Conservation (phyloP, 2,329 filamentous ascomycete genomes). For the Blastomyces emzantsi region DNA sequence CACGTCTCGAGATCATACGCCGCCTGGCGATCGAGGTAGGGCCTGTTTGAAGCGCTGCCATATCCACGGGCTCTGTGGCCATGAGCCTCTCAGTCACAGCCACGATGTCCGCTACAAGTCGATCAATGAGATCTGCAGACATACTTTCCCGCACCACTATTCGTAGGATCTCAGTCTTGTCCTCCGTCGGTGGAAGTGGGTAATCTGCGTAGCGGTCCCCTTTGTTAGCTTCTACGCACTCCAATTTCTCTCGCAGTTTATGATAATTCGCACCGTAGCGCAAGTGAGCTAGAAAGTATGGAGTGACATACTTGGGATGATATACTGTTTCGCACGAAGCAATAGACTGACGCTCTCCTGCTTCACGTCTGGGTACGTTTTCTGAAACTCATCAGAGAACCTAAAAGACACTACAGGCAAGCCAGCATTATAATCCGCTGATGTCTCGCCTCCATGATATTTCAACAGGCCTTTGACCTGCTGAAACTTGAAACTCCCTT, state of each 20-base stretch:
- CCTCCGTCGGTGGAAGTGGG: conserved; percentile 53
- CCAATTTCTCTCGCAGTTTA: neutral
- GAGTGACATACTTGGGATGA: conserved; percentile 50
- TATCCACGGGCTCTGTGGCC: conserved; percentile 43
- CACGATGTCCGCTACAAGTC: conserved; percentile 53
- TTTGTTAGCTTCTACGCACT: neutral
- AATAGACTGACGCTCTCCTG: conserved; percentile 56
- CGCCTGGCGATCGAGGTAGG: conserved; percentile 36
- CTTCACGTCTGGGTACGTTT: conserved; percentile 53
- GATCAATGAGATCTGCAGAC: conserved; percentile 58
- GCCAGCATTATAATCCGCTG: conserved; percentile 54
- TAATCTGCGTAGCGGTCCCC: conserved; percentile 42
- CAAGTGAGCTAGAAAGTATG: neutral
- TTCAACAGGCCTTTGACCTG: conserved; percentile 36
- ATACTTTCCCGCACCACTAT: conserved; percentile 59
- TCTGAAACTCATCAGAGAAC: conserved; percentile 52
- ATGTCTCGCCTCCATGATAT: conserved; percentile 42
- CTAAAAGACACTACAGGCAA: conserved; percentile 61
- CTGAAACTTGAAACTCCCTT: conserved; percentile 37
- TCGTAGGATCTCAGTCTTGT: conserved; percentile 56
- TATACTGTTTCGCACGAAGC: conserved; percentile 58
- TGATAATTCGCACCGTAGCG: neutral
- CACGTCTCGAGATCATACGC: conserved; percentile 17
- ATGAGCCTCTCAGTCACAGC: conserved; percentile 54
- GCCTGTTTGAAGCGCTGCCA: conserved; percentile 41